phyloP scores from a whole-genome alignment of 768 basidiomycete species.

The Leccinum rimulosum region DNA sequence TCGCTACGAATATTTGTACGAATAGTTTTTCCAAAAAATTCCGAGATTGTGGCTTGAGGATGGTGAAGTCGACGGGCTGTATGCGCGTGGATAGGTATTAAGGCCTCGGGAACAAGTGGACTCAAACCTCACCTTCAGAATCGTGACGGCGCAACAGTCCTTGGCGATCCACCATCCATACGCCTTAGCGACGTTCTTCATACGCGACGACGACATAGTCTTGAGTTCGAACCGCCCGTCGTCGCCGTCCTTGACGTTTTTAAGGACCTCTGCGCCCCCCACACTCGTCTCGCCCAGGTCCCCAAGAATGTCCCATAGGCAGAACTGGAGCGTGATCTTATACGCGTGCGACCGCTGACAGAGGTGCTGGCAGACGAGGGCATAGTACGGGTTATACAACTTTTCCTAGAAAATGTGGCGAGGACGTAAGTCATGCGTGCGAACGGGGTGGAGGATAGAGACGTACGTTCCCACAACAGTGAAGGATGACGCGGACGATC shows the following conservation, averaged over 20 bases:
- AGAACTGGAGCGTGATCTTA: constrained; percentile 92
- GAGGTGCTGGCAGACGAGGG: constrained; percentile 82
- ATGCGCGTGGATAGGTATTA: neutral
- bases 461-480: constrained; percentile 87
- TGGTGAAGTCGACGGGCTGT: constrained; percentile 86
- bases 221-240: constrained; percentile 40
- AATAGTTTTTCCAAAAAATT: constrained; percentile 73
- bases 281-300: constrained; percentile 83
- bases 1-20: constrained; percentile 64
- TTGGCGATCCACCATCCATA: constrained; percentile 95
- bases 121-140: constrained; percentile 68
- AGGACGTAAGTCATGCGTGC: neutral
- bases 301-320: constrained; percentile 94
- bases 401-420: constrained; percentile 54
- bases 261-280: constrained; percentile 76
- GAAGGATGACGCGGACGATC: constrained; percentile 84
- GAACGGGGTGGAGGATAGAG: neutral
- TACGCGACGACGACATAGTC: constrained; percentile 54
- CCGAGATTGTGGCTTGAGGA: constrained; percentile 59
- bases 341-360: constrained; percentile 77
- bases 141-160: constrained; percentile 65
- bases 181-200: constrained; percentile 75
- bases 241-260: constrained; percentile 50
- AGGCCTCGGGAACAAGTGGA: neutral
- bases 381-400: constrained; percentile 93